Evolutionary conservation across 345 rosid genomes (phyloP).

Genomic region (Rubroshorea leprosula): DNA sequence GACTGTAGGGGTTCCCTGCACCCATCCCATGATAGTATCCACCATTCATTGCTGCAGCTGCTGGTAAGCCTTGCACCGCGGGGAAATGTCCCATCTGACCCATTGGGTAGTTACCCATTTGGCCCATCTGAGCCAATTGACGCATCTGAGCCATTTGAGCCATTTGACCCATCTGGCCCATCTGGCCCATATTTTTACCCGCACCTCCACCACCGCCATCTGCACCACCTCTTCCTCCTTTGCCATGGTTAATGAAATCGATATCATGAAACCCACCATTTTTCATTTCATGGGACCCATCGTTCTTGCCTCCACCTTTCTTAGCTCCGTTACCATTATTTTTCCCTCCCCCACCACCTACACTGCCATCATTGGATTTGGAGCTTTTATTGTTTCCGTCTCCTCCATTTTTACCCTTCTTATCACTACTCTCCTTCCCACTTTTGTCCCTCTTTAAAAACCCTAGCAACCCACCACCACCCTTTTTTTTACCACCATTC

Average conservation of each 20-base stretch:
- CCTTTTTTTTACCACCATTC: constrained; percentile 26
- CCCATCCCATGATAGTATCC: constrained; percentile 36
- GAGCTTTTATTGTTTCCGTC: background rate
- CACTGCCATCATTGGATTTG: background rate
- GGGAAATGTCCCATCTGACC: constrained; percentile 32
- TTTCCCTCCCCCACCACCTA: background rate
- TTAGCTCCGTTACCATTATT: constrained; percentile 37
- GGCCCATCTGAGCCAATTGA: too few species aligned
- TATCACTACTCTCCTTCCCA: constrained; percentile 23
- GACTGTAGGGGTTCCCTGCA: constrained; percentile 44
- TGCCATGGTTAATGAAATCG: constrained; percentile 29
- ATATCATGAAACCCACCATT: constrained; percentile 40
- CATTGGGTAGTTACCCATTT: too few species aligned
- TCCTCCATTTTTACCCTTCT: constrained; percentile 23
- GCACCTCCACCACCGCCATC: constrained; percentile 21
- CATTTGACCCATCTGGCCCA: constrained; percentile 29
- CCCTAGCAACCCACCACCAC: constrained; percentile 34
- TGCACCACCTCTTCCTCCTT: constrained; percentile 28
- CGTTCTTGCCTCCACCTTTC: constrained; percentile 46
- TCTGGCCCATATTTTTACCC: constrained; percentile 24
- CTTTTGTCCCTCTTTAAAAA: constrained; percentile 46
- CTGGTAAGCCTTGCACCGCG: constrained; percentile 73
- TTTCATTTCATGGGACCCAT: constrained; percentile 32
- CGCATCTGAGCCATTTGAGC: constrained; percentile 28
- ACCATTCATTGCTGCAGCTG: constrained; percentile 37